Evolutionary conservation across 1,284 basidiomycete species (phyloP), one percentile per base, ranked within the genome.

Genomic region (Golubevia pallescens): DNA sequence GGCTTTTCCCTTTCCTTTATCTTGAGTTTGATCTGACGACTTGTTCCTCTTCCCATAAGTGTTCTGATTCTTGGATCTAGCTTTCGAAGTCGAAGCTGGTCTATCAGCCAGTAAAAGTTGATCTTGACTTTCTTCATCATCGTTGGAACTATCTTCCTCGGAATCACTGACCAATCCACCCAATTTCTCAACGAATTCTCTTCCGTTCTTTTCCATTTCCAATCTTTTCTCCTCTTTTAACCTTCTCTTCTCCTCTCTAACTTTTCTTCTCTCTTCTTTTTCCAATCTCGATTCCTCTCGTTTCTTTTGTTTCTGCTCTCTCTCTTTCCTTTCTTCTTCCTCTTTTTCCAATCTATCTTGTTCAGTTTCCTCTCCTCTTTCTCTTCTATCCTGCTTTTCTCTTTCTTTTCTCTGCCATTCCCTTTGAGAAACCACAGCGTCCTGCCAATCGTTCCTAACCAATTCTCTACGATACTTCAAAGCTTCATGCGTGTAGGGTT

Each of bases 381-480:
- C 62, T 34, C 53, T 20, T 16, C 28, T 63, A 60, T 61, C 24
- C 16, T 59, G 48, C n/a, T 55, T 42, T 10, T 55, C 64, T 24
- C 24, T 20, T 48, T 38, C 42, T 23, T 24, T 32, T 68, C 66
- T 55, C 54, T 69, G 69, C 73, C 71, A 75, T 42, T 79, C 75
- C 13, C 75, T 65, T 51, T 82, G 76, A 7, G 71, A 71, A 1
- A 84, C 81, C 6, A 84, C 71, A n/a, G 81, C 81, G 60, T 84
- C 81, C 60, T 84, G 57, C 81, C 81, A 84, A 63, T 84, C 74
- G 65, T 84, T 84, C 34, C 69, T 70, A 21, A 75, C 70, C 20
- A 84, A 65, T 6, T 75, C 62, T 14, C 76, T 68, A 55, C 76
- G 75, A 66, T 84, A 84, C 48, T 69, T 70, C 42, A 72, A 61